Conservation (phyloP, 2,329 filamentous ascomycete species). For the Fusarium brevicatenulatum region DNA sequence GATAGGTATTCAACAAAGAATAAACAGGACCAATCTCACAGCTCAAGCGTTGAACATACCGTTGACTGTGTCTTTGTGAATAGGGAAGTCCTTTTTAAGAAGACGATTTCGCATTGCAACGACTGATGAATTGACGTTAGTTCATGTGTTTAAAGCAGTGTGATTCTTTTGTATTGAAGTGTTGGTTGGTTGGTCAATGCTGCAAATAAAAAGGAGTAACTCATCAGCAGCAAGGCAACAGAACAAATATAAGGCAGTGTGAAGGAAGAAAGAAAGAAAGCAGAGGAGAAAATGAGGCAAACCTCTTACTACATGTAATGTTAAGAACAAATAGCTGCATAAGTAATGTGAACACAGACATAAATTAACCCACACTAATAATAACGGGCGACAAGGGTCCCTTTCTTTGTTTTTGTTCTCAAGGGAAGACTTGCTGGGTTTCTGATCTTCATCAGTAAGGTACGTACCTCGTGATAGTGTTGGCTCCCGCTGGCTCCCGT, state of each 20-base stretch:
- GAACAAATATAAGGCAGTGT: not conserved
- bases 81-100: conserved; percentile 49
- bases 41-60: conserved; percentile 30
- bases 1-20: not conserved
- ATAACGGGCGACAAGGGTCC: not conserved
- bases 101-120: conserved; percentile 48
- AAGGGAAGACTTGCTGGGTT: conserved; percentile 20
- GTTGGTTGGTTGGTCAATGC: conserved; percentile 26
- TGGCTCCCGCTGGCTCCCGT: conserved; percentile 32
- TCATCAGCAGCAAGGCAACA: not conserved
- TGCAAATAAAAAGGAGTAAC: conserved; percentile 3
- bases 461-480: conserved; percentile 12
- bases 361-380: conserved; percentile 7
- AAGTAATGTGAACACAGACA: conserved; percentile 17
- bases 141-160: not conserved
- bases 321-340: conserved; percentile 3
- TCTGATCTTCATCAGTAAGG: conserved; percentile 1
- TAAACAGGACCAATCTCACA: not conserved
- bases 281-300: conserved; percentile 6
- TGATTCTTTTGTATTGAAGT: not conserved
- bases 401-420: conserved; percentile 14
- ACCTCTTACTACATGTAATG: not conserved
- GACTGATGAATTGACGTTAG: not conserved
- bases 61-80: conserved; percentile 47
- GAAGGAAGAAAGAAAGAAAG: not conserved